Conservation (phyloP, 306 rosid species). For the Clitoria ternatea region DNA sequence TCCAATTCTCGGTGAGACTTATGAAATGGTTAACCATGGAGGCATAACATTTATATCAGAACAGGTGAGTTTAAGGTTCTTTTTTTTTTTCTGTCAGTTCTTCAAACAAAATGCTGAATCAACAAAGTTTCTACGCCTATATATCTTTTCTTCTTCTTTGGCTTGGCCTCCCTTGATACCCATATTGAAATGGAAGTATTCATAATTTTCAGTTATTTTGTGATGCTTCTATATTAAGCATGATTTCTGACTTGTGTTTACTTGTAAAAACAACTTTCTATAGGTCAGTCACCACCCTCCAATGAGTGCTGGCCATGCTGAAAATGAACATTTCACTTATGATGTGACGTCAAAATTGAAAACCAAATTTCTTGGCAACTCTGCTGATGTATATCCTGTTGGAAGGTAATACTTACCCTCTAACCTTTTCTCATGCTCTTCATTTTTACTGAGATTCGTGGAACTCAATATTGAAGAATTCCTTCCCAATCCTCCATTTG, state of each 20-base stretch:
- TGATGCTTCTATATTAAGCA: not conserved
- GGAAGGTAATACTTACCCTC: constrained; percentile 65
- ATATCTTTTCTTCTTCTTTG: not conserved
- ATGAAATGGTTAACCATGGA: constrained; percentile 77
- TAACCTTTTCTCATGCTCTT: not conserved
- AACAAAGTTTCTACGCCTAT: not conserved
- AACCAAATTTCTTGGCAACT: constrained; percentile 89
- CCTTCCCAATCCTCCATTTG: not conserved
- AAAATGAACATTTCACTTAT: constrained; percentile 86
- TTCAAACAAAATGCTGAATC: not conserved
- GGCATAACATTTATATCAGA: constrained; percentile 79
- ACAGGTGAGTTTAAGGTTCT: constrained; percentile 51
- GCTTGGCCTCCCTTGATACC: not conserved
- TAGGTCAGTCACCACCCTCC: constrained; percentile 99
- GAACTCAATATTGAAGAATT: not conserved
- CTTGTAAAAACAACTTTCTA: constrained; percentile 17
- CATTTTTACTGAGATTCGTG: not conserved
- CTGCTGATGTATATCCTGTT: constrained; percentile 77
- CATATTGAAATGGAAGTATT: not conserved
- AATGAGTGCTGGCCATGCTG: constrained; percentile 93
- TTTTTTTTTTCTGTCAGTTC: constrained; percentile 3
- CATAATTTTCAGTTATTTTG: constrained; percentile 2
- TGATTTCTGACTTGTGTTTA: constrained; percentile 27
- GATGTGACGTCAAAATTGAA: constrained; percentile 92
- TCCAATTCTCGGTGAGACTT: constrained; percentile 99